Percentiles rank a stretch among this genome's conserved stretches.
These are phyloP conservation scores for Cicer chorassanicum DNA, from an alignment of 306 rosid genomes.

Conservation along the genomic window DNA sequence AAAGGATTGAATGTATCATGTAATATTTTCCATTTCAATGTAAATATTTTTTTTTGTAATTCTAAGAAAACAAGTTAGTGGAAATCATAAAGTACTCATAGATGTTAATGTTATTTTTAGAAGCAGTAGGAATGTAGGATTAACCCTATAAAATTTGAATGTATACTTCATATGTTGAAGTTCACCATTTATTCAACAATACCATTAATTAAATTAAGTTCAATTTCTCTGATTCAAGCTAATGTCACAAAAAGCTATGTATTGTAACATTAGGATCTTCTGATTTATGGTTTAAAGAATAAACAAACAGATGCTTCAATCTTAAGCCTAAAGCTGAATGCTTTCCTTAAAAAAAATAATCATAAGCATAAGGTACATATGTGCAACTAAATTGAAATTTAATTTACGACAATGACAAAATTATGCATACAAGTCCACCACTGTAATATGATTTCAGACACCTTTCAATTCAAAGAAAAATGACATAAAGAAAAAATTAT, in stretches of 20 bases:
- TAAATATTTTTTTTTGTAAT: neutral
- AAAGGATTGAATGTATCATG: conserved; percentile 28
- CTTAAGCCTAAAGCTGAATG: conserved; percentile 6
- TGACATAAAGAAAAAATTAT: neutral
- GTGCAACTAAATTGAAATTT: neutral
- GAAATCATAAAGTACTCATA: neutral
- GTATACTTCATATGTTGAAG: neutral
- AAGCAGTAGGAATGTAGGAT: conserved; percentile 8
- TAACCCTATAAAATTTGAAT: neutral
- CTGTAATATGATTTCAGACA: conserved; percentile 1
- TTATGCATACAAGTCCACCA: conserved; percentile 2
- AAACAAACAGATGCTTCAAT: neutral
- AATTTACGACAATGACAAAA: neutral
- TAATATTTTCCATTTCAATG: neutral
- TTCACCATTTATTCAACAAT: conserved; percentile 20
- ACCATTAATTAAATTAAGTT: conserved; percentile 32
- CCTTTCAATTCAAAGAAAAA: neutral
- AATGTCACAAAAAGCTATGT: conserved; percentile 14
- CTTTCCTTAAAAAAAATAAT: neutral
- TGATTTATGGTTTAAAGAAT: neutral
- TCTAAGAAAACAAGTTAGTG: conserved; percentile 12
- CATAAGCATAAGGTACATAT: neutral
- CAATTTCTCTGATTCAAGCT: conserved; percentile 29
- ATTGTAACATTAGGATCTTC: neutral
- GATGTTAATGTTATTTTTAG: neutral